Evolutionary conservation across 768 basidiomycete genomes (phyloP).

Genomic region (Fibroporia radiculosa): DNA sequence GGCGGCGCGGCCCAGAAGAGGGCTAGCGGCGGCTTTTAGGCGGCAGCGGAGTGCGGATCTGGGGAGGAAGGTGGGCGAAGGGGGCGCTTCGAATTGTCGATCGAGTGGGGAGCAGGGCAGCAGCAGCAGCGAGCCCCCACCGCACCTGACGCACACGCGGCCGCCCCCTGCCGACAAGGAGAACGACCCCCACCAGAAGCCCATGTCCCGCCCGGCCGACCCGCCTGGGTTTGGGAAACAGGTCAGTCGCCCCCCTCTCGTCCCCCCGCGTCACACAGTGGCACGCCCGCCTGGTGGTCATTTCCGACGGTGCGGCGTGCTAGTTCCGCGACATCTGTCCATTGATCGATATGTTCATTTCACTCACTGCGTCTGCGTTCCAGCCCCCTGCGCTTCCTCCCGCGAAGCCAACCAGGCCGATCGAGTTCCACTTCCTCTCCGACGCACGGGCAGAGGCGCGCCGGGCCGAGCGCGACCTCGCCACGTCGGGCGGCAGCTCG

Average conservation of each 20-base stretch:
- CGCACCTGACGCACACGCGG: conserved; percentile 4
- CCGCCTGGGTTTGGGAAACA: too few species aligned
- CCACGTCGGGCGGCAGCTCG: conserved; percentile 3
- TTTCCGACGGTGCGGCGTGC: too few species aligned
- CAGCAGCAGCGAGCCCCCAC: too few species aligned
- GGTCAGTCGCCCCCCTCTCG: too few species aligned
- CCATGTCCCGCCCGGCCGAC: too few species aligned
- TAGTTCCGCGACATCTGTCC: too few species aligned
- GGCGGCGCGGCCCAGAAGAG: not conserved
- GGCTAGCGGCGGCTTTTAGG: conserved; percentile 8
- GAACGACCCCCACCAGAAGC: conserved; percentile 5
- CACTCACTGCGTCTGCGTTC: too few species aligned
- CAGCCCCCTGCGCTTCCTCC: conserved; percentile 11
- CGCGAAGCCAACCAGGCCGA: conserved; percentile 27
- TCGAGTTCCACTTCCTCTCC: conserved; percentile 45
- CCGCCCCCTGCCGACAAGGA: conserved; percentile 1
- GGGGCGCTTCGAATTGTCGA: conserved; percentile 2
- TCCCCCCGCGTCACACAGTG: too few species aligned
- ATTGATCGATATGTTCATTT: too few species aligned
- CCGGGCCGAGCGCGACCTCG: conserved; percentile 29
- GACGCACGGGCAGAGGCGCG: conserved; percentile 44
- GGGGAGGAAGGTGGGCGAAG: conserved; percentile 7
- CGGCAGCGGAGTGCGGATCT: conserved; percentile 6
- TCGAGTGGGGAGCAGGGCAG: conserved; percentile 1
- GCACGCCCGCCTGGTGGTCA: too few species aligned